phyloP scores from a whole-genome alignment of 495 filamentous ascomycete species.

The Penicillium lividum region DNA sequence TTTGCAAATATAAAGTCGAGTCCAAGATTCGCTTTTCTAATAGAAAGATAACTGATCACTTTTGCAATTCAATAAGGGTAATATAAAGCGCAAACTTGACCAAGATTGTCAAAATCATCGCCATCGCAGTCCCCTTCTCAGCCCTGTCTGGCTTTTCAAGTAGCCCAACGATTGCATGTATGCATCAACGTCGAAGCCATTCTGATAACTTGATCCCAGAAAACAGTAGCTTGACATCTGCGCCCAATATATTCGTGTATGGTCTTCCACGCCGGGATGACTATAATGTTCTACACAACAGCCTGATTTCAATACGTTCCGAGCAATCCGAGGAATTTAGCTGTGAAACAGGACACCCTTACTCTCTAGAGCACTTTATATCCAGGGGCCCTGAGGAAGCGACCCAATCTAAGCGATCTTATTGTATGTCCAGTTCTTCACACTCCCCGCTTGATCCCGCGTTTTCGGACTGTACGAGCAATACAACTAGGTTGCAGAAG shows the following conservation, averaged over 20 bases:
- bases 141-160: no score
- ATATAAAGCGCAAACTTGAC: no score
- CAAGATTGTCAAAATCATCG: no score
- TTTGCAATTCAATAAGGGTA: no score
- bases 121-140: no score
- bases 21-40: no score
- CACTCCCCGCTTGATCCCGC: constrained; percentile 15
- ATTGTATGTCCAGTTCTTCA: constrained; percentile 15
- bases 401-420: constrained; percentile 12
- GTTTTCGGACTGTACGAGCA: constrained; percentile 13
- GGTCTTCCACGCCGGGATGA: constrained; percentile 16
- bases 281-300: constrained; percentile 16
- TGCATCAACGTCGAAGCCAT: no score
- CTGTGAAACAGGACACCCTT: constrained; percentile 10
- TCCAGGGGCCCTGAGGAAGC: constrained; percentile 3
- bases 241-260: constrained; percentile 1
- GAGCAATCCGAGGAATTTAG: constrained; percentile 10
- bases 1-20: no score
- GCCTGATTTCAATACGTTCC: constrained; percentile 7
- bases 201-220: constrained; percentile 6
- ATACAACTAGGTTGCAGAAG: constrained; percentile 13
- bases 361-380: constrained; percentile 12
- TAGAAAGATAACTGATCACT: no score
- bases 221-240: constrained; percentile 10
- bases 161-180: no score